These are phyloP conservation scores for Aspergillus jensenii DNA, from an alignment of 2,329 filamentous ascomycete genomes.

Conservation along the genomic window DNA sequence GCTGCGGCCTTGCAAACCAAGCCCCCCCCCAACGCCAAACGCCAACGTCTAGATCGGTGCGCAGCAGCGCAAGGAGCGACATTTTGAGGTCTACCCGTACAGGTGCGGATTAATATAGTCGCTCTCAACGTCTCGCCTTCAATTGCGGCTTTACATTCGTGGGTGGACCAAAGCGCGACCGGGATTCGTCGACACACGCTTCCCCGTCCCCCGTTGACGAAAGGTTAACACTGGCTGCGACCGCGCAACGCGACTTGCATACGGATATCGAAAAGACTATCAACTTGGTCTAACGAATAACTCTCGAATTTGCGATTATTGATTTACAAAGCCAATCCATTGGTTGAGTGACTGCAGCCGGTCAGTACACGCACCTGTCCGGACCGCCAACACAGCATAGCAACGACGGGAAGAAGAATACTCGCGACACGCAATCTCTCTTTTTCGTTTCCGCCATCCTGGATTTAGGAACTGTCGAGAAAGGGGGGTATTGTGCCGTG, in stretches of 20 bases:
- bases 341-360: background rate
- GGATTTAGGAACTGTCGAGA: background rate
- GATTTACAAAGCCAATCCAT: background rate
- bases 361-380: background rate
- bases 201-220: background rate
- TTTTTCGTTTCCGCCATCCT: background rate
- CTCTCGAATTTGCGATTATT: background rate
- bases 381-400: background rate
- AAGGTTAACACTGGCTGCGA: background rate
- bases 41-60: slow-evolving; percentile 13
- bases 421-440: background rate
- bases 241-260: background rate
- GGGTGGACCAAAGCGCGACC: slow-evolving; percentile 16
- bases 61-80: slow-evolving; percentile 21
- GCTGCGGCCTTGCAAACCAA: slow-evolving; percentile 24
- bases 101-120: background rate
- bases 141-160: slow-evolving; percentile 11
- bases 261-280: background rate
- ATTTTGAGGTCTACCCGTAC: slow-evolving; percentile 4
- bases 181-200: background rate
- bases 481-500: background rate
- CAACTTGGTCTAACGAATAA: background rate
- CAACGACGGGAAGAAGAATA: background rate
- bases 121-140: slow-evolving; percentile 1
- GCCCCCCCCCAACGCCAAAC: slow-evolving; percentile 17